A percentile compares a stretch with the other conserved stretches of the same genome.
phyloP scores from a whole-genome alignment of 306 rosid species.

The Ormosia emarginata region DNA sequence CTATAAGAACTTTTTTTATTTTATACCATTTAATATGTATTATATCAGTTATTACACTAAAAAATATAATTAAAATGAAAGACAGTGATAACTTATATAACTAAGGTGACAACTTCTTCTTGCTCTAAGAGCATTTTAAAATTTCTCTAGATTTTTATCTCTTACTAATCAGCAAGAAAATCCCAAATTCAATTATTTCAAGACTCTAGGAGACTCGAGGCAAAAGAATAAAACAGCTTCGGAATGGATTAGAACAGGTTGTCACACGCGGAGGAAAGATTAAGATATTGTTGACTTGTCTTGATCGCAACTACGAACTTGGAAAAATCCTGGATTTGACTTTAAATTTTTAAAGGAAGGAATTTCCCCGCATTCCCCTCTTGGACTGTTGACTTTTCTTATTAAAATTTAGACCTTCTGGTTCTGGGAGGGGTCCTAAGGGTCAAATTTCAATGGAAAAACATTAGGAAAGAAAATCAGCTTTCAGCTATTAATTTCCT shows the following conservation, averaged over 20 bases:
- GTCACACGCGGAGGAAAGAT: constrained; percentile 17
- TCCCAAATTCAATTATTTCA: not conserved
- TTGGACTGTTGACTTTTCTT: constrained; percentile 11
- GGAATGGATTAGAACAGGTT: constrained; percentile 20
- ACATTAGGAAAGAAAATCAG: not conserved
- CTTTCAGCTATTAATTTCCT: not conserved
- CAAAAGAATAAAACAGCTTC: constrained; percentile 20
- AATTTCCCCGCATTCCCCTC: not conserved
- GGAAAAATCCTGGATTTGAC: constrained; percentile 12
- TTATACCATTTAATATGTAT: too few relatives aligned
- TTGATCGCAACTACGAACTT: not conserved
- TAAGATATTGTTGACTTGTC: constrained; percentile 27
- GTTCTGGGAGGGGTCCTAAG: not conserved
- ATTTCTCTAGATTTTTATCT: not conserved
- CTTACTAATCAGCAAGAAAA: not conserved
- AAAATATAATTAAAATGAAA: too few relatives aligned
- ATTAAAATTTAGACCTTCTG: not conserved
- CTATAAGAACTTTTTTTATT: not conserved
- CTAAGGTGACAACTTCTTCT: too few relatives aligned
- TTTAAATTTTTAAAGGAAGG: constrained; percentile 1
- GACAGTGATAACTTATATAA: too few relatives aligned
- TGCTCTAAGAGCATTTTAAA: too few relatives aligned
- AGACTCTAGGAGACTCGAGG: not conserved
- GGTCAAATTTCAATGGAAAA: constrained; percentile 11
- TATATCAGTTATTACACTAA: too few relatives aligned